phyloP scores from a whole-genome alignment of 2,329 filamentous ascomycete species.

The Hysterium pulicare region DNA sequence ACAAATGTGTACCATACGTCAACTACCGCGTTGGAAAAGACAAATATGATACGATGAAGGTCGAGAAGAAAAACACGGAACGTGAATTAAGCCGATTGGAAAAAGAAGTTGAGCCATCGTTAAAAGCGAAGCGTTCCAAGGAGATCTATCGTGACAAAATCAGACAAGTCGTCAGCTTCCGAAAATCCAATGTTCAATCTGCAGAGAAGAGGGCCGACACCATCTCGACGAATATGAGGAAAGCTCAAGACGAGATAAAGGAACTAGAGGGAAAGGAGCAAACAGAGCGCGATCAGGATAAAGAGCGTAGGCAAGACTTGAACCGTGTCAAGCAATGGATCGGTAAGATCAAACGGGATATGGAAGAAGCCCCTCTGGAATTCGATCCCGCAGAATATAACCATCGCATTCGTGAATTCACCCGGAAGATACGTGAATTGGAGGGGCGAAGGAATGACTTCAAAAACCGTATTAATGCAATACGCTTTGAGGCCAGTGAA shows the following conservation, averaged over 20 bases:
- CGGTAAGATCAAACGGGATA: constrained; percentile 59
- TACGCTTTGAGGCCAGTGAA: constrained; percentile 5
- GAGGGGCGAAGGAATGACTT: too few relatives aligned
- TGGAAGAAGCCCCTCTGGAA: constrained; percentile 60
- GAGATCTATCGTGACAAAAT: constrained; percentile 62
- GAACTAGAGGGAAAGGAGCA: constrained; percentile 41
- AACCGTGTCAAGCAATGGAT: constrained; percentile 49
- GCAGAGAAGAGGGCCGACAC: constrained; percentile 53
- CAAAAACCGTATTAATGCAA: constrained; percentile 27
- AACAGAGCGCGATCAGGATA: constrained; percentile 43
- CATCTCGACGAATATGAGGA: constrained; percentile 31
- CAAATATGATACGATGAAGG: constrained; percentile 52
- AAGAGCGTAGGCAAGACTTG: constrained; percentile 32
- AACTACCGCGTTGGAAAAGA: constrained; percentile 58
- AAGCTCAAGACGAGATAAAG: constrained; percentile 37
- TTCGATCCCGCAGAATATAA: constrained; percentile 72
- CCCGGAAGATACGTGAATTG: constrained; percentile 47
- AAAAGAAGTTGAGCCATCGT: constrained; percentile 61
- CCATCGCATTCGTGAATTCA: constrained; percentile 63
- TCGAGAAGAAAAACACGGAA: constrained; percentile 53
- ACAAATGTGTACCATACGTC: constrained; percentile 63
- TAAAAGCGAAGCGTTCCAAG: constrained; percentile 68
- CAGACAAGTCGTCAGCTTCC: constrained; percentile 52
- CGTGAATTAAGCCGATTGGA: constrained; percentile 60
- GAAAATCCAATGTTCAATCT: constrained; percentile 52